Evolutionary conservation across 331 rosid genomes (phyloP).

Genomic region (Quercus phellos): DNA sequence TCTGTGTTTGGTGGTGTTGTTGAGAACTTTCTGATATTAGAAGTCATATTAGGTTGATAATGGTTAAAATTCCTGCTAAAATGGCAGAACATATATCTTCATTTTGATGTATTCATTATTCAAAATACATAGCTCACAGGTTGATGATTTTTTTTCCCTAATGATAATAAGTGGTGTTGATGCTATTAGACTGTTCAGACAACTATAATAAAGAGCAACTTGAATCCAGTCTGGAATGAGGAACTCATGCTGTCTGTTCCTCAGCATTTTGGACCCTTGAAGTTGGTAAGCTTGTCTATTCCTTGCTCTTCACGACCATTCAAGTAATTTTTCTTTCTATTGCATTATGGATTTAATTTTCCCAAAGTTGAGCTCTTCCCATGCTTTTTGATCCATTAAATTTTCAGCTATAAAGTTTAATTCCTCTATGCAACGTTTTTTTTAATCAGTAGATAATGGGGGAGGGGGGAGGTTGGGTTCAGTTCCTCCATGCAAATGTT

Average conservation of each 20-base stretch:
- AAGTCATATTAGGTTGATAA: neutral
- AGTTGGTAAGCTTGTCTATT: constrained; percentile 59
- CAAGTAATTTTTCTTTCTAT: constrained; percentile 2
- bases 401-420: neutral
- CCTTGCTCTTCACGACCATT: neutral
- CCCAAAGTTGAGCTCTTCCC: neutral
- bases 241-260: constrained; percentile 97
- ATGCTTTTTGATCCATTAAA: neutral
- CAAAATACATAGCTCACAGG: neutral
- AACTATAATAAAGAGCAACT: constrained; percentile 50
- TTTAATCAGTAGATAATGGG: too few relatives aligned
- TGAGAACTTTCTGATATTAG: neutral
- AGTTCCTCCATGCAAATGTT: neutral
- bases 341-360: neutral
- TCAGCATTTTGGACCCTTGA: constrained; percentile 57
- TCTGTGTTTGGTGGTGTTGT: neutral
- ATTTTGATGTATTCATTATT: neutral
- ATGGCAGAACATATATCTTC: neutral
- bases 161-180: constrained; percentile 26
- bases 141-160: constrained; percentile 21
- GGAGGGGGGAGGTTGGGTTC: neutral
- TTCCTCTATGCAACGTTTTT: neutral
- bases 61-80: neutral
- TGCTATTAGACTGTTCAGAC: constrained; percentile 67
- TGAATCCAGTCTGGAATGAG: constrained; percentile 98